These are phyloP conservation scores for Stentor roeselii DNA, from an alignment of 73 alveolate genomes.

Conservation along the genomic window DNA sequence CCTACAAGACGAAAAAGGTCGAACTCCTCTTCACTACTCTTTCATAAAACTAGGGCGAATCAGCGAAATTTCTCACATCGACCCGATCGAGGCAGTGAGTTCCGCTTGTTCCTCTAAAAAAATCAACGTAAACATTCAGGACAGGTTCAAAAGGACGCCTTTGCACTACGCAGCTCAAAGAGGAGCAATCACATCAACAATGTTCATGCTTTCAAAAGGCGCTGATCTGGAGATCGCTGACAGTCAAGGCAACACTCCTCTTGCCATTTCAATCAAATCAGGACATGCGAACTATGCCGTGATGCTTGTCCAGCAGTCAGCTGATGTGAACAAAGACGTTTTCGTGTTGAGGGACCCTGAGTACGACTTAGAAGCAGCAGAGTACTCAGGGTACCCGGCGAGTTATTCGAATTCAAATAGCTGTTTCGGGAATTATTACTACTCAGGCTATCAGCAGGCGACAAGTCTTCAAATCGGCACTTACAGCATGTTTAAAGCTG, in stretches of 20 bases:
- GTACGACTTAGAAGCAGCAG: too few relatives aligned
- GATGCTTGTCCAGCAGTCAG: too few relatives aligned
- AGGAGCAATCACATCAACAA: neutral
- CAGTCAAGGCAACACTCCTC: slow-evolving; percentile 31
- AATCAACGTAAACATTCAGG: slow-evolving; percentile 44
- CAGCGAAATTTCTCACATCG: slow-evolving; percentile 38
- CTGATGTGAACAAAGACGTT: too few relatives aligned
- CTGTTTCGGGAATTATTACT: too few relatives aligned
- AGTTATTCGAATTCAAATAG: too few relatives aligned
- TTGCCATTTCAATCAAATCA: slow-evolving; percentile 34
- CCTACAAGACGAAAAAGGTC: slow-evolving; percentile 37
- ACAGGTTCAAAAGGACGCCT: slow-evolving; percentile 60
- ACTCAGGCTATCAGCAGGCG: too few relatives aligned
- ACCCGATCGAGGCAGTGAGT: slow-evolving; percentile 68
- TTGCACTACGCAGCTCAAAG: slow-evolving; percentile 57
- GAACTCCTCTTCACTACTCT: slow-evolving; percentile 74
- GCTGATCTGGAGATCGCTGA: slow-evolving; percentile 25
- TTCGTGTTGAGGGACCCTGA: too few relatives aligned
- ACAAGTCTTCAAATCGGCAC: slow-evolving; percentile 26
- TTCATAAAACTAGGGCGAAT: slow-evolving; percentile 58
- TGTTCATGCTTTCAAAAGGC: slow-evolving; percentile 36
- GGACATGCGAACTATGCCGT: slow-evolving; percentile 27
- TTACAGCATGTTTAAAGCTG: slow-evolving; percentile 43
- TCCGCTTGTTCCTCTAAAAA: slow-evolving; percentile 41
- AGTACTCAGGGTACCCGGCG: too few relatives aligned